A percentile compares a stretch with the other conserved stretches of the same genome.
phyloP scores from a whole-genome alignment of 2,329 filamentous ascomycete species.

The Epichloe coenophiala region DNA sequence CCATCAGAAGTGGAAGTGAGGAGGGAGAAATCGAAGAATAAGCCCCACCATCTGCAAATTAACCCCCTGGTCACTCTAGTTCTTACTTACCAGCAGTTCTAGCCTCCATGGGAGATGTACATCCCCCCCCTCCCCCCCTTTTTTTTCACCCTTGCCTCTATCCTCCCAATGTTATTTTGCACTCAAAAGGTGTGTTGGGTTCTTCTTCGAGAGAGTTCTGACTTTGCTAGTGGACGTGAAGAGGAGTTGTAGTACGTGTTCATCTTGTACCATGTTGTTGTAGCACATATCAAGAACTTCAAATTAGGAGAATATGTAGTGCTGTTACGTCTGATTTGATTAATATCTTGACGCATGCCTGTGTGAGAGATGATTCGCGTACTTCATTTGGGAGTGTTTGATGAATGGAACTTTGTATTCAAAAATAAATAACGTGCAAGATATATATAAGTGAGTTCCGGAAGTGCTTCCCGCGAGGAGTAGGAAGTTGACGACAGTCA shows the following conservation, averaged over 20 bases:
- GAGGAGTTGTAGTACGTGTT: neutral
- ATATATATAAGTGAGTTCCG: neutral
- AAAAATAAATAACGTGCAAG: neutral
- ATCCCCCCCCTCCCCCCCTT: neutral
- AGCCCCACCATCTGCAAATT: conserved; percentile 4
- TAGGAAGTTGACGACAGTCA: conserved; percentile 40
- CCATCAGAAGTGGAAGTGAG: conserved; percentile 62
- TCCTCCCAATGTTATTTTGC: neutral
- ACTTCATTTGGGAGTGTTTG: neutral
- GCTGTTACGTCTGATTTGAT: too few species aligned
- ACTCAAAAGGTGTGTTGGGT: neutral
- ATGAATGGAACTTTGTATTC: neutral
- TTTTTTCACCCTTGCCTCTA: neutral
- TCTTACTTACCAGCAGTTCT: conserved; percentile 3
- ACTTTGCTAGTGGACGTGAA: neutral
- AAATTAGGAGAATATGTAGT: too few species aligned
- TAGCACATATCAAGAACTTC: neutral
- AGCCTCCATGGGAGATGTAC: conserved; percentile 1
- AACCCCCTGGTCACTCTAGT: neutral
- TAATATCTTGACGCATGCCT: too few species aligned
- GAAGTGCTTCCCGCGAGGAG: conserved; percentile 22
- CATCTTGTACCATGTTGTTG: neutral
- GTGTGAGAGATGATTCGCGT: neutral
- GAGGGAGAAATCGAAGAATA: conserved; percentile 90
- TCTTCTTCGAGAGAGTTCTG: neutral